Base-by-base conservation (phyloP, 2,329 filamentous ascomycete genomes). In the Aspergillus pseudoglaucus region DNA sequence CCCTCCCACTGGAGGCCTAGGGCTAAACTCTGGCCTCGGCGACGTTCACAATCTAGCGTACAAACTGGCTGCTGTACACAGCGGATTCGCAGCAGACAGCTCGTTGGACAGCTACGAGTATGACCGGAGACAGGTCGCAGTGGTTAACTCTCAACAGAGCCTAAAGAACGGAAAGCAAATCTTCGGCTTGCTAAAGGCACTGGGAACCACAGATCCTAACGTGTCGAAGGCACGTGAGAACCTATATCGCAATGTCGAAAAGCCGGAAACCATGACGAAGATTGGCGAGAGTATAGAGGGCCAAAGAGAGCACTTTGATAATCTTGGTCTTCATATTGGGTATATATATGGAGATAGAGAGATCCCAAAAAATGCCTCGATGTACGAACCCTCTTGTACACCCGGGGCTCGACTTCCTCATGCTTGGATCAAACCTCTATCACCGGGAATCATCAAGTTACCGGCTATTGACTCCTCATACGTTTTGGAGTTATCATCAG, bases 11-110 rank as follows among this genome's bases (percentile, higher is more conserved):
- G 77, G 76, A 1, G 78, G 75, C 0, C 76, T 79, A 47, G 78
- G 78, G 2, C 73, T 81, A 65, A 79, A 80, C 54, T 73, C 71
- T 0, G 75, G 76, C 0, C 61, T 80, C 4, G 71, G 74, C 6
- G 76, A 79, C 46, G 71, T 73, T 3, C 64, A 74, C 27, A 79
- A 79, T 49, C 65, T 80, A 0, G 74, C 59, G 0, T 69, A 66
- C 47, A 72, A 70, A 52, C 60, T 73, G 6, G 65, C 65, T 4
- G 63, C 63, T 0, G 64, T 70, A 1, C 64, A 67, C 20, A 60
- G 68, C 18, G 63, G 68, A 49, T 45, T 54, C 47, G 51, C 48
- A 22, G 30, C 49, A 15, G 4, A 60, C 39, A 33, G 27, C 8
- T 53, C 72, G 0, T 61, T 74, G 6, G 56, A 66, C 20, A 65